Conservation (phyloP, 306 rosid species). For the Inga leiocalycina region DNA sequence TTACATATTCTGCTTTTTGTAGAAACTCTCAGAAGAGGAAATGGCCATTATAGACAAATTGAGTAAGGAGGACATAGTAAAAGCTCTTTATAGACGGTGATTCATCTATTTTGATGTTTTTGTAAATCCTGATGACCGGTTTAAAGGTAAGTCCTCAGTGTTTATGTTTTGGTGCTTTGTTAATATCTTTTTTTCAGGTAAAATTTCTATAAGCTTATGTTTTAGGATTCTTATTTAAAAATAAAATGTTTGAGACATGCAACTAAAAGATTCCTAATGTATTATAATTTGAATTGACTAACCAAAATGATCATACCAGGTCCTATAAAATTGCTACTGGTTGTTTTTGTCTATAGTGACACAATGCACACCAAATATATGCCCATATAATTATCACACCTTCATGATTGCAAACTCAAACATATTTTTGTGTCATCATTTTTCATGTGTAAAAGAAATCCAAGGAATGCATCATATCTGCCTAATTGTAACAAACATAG, state of each 20-base stretch:
- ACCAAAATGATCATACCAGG: no score
- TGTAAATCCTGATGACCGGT: constrained; percentile 88
- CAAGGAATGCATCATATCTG: no score
- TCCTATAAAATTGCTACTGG: no score
- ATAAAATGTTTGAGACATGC: background rate
- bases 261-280: background rate
- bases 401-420: no score
- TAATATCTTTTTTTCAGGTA: background rate
- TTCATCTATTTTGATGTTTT: constrained; percentile 88
- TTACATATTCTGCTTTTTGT: constrained; percentile 29
- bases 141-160: constrained; percentile 62
- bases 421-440: no score
- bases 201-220: background rate
- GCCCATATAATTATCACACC: no score
- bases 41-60: constrained; percentile 89
- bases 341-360: no score
- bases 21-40: constrained; percentile 98
- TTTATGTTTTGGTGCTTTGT: background rate
- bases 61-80: constrained; percentile 86
- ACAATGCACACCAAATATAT: no score
- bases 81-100: constrained; percentile 80
- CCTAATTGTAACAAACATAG: no score
- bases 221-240: constrained; percentile 3
- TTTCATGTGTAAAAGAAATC: no score
- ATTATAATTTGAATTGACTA: no score